Evolutionary conservation across 495 filamentous ascomycete genomes (phyloP), one percentile per base, ranked within the genome.

Genomic region (Annulohypoxylon bovei): DNA sequence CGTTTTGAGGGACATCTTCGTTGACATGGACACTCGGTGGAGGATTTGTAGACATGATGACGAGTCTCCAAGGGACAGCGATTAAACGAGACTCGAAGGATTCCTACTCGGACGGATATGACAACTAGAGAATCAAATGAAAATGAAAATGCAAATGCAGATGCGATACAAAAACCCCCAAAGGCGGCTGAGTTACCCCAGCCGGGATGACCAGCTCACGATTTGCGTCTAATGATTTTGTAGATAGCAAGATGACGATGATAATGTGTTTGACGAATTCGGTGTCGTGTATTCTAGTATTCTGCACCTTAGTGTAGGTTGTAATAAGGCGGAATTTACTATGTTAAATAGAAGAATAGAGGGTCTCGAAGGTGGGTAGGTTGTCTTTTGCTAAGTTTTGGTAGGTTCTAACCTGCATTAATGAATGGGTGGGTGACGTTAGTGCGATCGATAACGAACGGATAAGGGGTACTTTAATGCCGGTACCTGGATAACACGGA

Each of bases 1-100:
- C 93, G 80, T 93, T 92, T 47, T 89, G 87, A 20, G 83, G 79
- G 75, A 91, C 92, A 71, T 93, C 91, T 39, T 86, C 78, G 30
- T 81, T 61, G 60, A 65, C 9, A 52, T 73, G 18, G 11, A 61
- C 46, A 28, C 44, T 61, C 4, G 69, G 60, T 42, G 70, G 59
- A 61, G 74, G 66, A 46, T 58, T 50, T 18, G 77, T 69, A 67
- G 75, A 49, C 77, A 75, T 77, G 69, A 67, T 62, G 66, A 63
- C 42, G 11, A 27, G 12, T 57, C 6, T 23, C 20, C 22, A 35
- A 53, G 33, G 28, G 46, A 40, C 39, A 27, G 4, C 23, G 20
- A 54, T 30, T 39, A 18, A 18, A 23, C 11, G 22, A 27, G 16
- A 46, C 3, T 53, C 22, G 40, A 59, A 54, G 55, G 27, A 47